Evolutionary conservation across 2,329 filamentous ascomycete genomes (phyloP).

Genomic region (Ophiocordyceps camponoti-rufipedis): DNA sequence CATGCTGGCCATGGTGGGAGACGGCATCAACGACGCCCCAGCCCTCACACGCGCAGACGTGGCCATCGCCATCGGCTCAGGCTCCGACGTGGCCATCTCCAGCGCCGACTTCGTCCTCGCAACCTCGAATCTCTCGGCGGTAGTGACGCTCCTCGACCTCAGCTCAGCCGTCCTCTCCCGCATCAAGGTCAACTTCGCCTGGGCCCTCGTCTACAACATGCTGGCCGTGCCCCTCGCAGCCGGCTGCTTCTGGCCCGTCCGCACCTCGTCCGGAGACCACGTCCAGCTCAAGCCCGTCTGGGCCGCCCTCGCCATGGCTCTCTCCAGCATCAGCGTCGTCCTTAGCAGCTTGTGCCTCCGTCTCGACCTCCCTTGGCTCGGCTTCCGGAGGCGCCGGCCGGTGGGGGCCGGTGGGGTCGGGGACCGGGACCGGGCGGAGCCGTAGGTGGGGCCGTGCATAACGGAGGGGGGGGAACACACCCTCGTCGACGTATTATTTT

Average conservation of each 20-base stretch:
- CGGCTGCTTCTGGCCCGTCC: conserved; percentile 50
- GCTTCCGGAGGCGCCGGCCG: conserved; percentile 15
- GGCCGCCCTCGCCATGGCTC: conserved; percentile 82
- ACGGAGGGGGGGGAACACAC: no score
- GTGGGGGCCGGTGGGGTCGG: conserved; percentile 1
- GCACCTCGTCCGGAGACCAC: conserved; percentile 28
- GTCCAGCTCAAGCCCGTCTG: conserved; percentile 59
- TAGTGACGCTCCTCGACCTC: conserved; percentile 57
- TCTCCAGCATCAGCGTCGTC: conserved; percentile 82
- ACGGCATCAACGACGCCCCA: conserved; percentile 79
- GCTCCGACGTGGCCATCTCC: conserved; percentile 68
- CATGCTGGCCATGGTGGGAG: conserved; percentile 66
- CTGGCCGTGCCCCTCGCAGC: conserved; percentile 65
- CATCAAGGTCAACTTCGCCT: conserved; percentile 71
- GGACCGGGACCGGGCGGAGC: background rate
- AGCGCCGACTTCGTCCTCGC: conserved; percentile 71
- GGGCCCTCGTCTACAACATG: conserved; percentile 71
- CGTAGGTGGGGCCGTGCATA: no score
- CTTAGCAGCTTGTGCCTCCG: conserved; percentile 60
- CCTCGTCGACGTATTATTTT: no score
- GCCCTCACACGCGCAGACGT: conserved; percentile 67
- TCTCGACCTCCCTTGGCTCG: conserved; percentile 22
- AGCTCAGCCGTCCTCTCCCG: conserved; percentile 55
- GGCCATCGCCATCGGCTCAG: conserved; percentile 67
- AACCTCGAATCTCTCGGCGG: conserved; percentile 47